Conservation (phyloP, 306 rosid genomes). For the Malus fusca region DNA sequence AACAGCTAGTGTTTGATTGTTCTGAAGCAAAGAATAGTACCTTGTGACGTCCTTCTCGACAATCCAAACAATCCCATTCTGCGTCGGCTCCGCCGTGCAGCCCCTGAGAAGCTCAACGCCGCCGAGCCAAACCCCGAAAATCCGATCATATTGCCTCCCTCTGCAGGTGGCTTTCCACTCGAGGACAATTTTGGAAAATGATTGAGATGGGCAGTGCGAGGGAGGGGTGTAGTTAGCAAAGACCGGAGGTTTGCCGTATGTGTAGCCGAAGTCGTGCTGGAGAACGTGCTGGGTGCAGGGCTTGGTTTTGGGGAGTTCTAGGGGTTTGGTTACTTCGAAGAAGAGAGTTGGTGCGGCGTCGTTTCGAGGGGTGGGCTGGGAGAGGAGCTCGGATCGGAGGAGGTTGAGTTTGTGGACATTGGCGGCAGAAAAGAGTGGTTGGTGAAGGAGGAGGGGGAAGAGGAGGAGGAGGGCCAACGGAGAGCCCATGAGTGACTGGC, state of each 20-base stretch:
- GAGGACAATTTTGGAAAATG: conserved; percentile 55
- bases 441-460: conserved; percentile 19
- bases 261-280: conserved; percentile 61
- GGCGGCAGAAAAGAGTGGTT: conserved; percentile 31
- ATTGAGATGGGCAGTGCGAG: conserved; percentile 31
- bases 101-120: conserved; percentile 81
- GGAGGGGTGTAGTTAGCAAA: conserved; percentile 58
- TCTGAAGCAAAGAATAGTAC: conserved; percentile 53
- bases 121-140: conserved; percentile 81
- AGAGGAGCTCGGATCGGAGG: conserved; percentile 19
- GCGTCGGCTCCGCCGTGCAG: conserved; percentile 42
- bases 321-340: conserved; percentile 81
- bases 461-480: background rate
- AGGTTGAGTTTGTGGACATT: conserved; percentile 41
- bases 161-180: conserved; percentile 70
- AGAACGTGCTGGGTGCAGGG: conserved; percentile 55
- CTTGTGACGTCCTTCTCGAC: conserved; percentile 74
- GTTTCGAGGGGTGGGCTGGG: conserved; percentile 6
- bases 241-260: conserved; percentile 65
- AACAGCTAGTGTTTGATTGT: conserved; percentile 67
- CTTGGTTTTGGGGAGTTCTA: conserved; percentile 41
- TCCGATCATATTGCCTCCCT: conserved; percentile 83
- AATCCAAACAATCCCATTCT: conserved; percentile 62
- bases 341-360: conserved; percentile 34
- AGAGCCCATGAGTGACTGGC: background rate